Base-by-base conservation (phyloP, 2,329 filamentous ascomycete species). In the Alternaria atra region DNA sequence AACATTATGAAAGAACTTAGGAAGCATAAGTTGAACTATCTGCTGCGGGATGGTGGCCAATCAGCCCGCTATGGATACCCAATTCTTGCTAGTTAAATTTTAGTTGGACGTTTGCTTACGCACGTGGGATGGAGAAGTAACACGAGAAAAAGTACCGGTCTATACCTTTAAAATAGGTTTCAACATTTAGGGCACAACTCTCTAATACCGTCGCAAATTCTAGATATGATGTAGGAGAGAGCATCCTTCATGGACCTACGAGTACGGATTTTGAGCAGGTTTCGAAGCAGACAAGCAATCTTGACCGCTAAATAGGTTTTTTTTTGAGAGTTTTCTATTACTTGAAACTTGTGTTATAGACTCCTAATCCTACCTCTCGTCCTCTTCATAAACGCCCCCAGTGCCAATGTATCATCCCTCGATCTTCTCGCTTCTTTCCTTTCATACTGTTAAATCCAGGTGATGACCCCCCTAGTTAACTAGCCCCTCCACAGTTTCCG, bases 401-500 rank as follows among this genome's bases (percentile, higher is more conserved):
- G 17, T 9, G 44, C 3, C 29, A 9, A 47, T 34, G 2, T 9
- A 34, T 34, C 32, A 13, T 34, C 32, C 9, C 5, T 15, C 5
- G 27, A 13, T 47, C 3, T 13, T 23, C n/a, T 15, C 27, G 17
- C n/a, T 25, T 12, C 29, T 13, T 8, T n/a, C 32, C 12, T 23
- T 23, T 6, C 23, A 10, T 20, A 13, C 32, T 25, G 37, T 23
- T 20, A 5, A 23, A 40, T 13, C 37, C 47, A 10, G 13, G 25
- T 29, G n/a, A n/a, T 4, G 7, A 34, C 15, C 27, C 9, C 3
- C 0, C 62, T 66, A 77, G 23, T 72, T 72, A 15, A 94, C 85
- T 66, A 97, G 78, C 55, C 92, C 93, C 55, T 94, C 88, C 61
- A 91, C 89, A 51, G 91, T 90, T 74, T 96, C 93, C 2, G 94